phyloP scores from a whole-genome alignment of 768 basidiomycete genomes.

The Kwoniella europaea region DNA sequence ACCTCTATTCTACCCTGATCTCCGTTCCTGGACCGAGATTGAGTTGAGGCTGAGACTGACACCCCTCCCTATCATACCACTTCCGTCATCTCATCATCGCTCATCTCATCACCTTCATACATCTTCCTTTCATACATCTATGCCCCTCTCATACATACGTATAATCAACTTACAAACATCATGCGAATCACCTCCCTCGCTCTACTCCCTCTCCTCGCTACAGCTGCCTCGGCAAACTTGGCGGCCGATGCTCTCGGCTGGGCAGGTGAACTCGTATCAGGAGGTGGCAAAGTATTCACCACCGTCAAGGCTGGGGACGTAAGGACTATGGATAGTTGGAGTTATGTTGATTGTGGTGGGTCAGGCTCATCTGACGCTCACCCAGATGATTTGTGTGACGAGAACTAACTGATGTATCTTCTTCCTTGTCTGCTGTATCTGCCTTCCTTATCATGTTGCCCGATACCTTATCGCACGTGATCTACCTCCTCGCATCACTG shows the following conservation, averaged over 20 bases:
- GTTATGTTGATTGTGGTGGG: slow-evolving; percentile 76
- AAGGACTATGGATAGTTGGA: slow-evolving; percentile 65
- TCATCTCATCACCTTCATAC: slow-evolving; percentile 36
- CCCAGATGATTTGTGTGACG: not conserved
- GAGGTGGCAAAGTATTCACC: slow-evolving; percentile 23
- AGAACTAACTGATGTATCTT: not conserved
- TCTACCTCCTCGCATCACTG: not conserved
- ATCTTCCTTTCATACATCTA: slow-evolving; percentile 22
- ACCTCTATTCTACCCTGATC: not conserved
- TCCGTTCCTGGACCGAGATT: not conserved
- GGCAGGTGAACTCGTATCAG: slow-evolving; percentile 39
- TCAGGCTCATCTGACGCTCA: slow-evolving; percentile 12
- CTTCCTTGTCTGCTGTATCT: not conserved
- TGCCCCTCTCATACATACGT: not conserved
- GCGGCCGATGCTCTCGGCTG: slow-evolving; percentile 37
- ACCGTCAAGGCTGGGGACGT: slow-evolving; percentile 51
- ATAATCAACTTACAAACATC: not conserved
- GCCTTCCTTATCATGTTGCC: slow-evolving; percentile 9
- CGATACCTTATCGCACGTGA: not conserved
- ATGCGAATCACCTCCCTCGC: slow-evolving; percentile 37
- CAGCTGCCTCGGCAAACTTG: slow-evolving; percentile 32
- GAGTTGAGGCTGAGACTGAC: not conserved
- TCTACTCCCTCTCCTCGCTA: slow-evolving; percentile 38
- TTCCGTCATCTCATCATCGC: slow-evolving; percentile 38
- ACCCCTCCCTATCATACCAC: not conserved